Conservation (phyloP, 108 stramenopile genomes). For the Thalassiosira profunda region DNA sequence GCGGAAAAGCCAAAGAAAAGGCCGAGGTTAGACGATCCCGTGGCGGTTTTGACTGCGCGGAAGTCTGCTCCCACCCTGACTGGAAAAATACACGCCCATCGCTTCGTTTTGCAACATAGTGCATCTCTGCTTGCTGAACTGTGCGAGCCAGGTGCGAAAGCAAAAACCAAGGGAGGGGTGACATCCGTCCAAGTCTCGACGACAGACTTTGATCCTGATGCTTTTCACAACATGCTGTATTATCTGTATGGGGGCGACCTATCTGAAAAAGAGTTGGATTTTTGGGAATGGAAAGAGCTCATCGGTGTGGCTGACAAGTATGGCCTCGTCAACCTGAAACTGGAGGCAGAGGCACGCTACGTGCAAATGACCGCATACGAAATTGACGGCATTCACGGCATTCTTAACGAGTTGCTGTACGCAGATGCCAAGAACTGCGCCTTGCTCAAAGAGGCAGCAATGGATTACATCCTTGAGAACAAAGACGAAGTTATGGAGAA, state of each 20-base stretch:
- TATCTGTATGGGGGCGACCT: not conserved
- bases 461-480: slow-evolving; percentile 21
- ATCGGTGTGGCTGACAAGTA: slow-evolving; percentile 23
- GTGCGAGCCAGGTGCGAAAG: not conserved
- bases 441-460: slow-evolving; percentile 13
- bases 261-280: not conserved
- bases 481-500: not conserved
- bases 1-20: not conserved
- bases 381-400: not conserved
- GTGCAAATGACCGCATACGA: not conserved
- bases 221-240: not conserved
- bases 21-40: no score
- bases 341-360: slow-evolving; percentile 21
- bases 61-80: not conserved
- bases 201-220: not conserved
- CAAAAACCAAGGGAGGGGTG: not conserved
- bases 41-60: no score
- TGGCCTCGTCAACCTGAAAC: slow-evolving; percentile 14
- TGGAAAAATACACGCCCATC: slow-evolving; percentile 1
- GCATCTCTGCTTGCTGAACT: slow-evolving; percentile 1
- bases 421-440: slow-evolving; percentile 11
- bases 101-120: slow-evolving; percentile 2
- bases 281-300: not conserved
- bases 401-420: slow-evolving; percentile 1
- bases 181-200: not conserved